Base-by-base conservation (phyloP, 306 rosid genomes). In the Hippophae gyantsensis region DNA sequence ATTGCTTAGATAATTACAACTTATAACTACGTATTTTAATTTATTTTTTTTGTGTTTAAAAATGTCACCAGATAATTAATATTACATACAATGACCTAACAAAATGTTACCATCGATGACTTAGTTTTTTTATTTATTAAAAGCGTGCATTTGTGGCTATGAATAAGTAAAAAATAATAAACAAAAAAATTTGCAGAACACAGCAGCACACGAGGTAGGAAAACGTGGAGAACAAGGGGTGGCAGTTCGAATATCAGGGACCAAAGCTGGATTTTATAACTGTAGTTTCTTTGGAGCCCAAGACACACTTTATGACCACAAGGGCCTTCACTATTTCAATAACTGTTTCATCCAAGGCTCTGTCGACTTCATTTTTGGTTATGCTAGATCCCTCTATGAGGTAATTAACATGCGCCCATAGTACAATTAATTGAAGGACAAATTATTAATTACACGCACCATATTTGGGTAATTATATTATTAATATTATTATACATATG, bases 271-370 rank as follows among this genome's bases (percentile, higher is more conserved):
- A 0, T 84, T 87, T 63, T 83, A 82, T 69, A 82, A 82, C 62
- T 84, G 89, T 74, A 82, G 66, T 52, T 79, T 87, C 63, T 64
- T 60, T 63, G 95, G 95, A 42, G 63, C 67, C 60, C 92, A 84
- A 76, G 95, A 87, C 72, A 82, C 95, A 7, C 72, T 82, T 0
- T 87, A 87, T 49, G 95, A 87, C 58, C 92, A 84, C 67, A 84
- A 76, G 58, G 93, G 95, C 1, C 80, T 82, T 72, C 95, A 87
- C 70, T 84, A 74, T 68, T 87, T 87, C 79, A 67, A 66, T 18
- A 82, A 78, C 40, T 84, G 93, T 70, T 72, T 56, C 43, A 72
- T 84, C 74, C 84, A 84, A 67, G 95, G 95, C 68, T 78, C 95
- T 1, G 85, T 84, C 13, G 93, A 84, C 74, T 84, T 80, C 82